Evolutionary conservation across 1,284 basidiomycete species (phyloP).

Genomic region (Pisolithus thermaeus): DNA sequence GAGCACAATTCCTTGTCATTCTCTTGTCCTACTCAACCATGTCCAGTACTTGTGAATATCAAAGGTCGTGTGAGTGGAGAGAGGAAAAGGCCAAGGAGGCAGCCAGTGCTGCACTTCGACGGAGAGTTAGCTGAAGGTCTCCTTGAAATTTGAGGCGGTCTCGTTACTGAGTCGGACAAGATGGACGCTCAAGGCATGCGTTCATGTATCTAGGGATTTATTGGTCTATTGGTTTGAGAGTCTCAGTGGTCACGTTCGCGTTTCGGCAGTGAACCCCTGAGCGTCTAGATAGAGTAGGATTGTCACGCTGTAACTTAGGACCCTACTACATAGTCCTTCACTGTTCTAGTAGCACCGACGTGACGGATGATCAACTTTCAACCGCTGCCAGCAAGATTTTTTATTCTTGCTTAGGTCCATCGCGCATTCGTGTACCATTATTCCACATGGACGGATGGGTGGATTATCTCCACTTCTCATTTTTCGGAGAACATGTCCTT

Average conservation of each 20-base stretch:
- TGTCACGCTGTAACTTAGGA: too few species aligned
- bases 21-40: conserved; percentile 6
- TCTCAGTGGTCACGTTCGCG: too few species aligned
- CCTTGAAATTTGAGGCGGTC: neutral
- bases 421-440: neutral
- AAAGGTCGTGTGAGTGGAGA: conserved; percentile 79
- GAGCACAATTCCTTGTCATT: conserved; percentile 27
- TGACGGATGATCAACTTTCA: too few species aligned
- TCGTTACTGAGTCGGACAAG: neutral
- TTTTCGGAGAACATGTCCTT: conserved; percentile 53
- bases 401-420: too few species aligned
- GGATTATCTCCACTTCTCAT: conserved; percentile 49
- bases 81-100: conserved; percentile 54
- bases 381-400: too few species aligned
- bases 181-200: too few species aligned
- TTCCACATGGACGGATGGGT: conserved; percentile 38
- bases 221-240: too few species aligned
- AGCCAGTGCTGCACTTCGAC: neutral
- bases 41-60: conserved; percentile 73
- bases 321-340: too few species aligned
- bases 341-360: too few species aligned
- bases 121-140: neutral
- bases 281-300: too few species aligned
- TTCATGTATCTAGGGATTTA: too few species aligned
- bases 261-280: too few species aligned